A percentile compares a stretch with the other conserved stretches of the same genome.
Conservation (phyloP, 345 rosid genomes). For the Euphorbia peplus region DNA sequence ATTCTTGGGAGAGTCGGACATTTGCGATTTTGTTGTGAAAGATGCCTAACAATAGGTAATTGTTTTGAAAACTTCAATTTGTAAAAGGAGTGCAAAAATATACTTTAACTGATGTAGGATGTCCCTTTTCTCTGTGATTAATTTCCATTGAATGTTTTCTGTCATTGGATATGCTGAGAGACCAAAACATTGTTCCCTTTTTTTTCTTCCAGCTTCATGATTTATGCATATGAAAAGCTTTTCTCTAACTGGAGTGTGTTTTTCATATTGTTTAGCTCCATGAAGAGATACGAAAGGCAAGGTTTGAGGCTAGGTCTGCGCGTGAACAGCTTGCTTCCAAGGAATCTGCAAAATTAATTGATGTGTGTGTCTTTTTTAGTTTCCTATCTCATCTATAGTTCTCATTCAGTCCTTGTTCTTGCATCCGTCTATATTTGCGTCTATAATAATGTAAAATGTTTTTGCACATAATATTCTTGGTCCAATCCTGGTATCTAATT, state of each 20-base stretch:
- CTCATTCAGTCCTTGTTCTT: slow-evolving; percentile 11
- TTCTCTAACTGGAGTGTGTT: slow-evolving; percentile 6
- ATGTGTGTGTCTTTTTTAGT: slow-evolving; percentile 33
- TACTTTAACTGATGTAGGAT: not conserved
- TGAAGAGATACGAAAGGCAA: slow-evolving; percentile 59
- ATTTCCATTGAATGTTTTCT: not conserved
- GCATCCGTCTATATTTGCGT: slow-evolving; percentile 6
- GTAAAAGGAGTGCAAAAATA: not conserved
- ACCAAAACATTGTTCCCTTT: not conserved
- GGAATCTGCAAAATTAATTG: slow-evolving; percentile 33
- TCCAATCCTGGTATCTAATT: slow-evolving; percentile 18
- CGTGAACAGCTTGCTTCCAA: slow-evolving; percentile 45
- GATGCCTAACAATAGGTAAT: not conserved
- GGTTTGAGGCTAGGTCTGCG: slow-evolving; percentile 56
- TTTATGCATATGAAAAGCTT: not conserved
- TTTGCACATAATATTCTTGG: not conserved
- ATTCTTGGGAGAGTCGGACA: too few species aligned
- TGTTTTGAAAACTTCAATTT: not conserved
- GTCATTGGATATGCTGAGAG: not conserved
- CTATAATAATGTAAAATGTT: not conserved
- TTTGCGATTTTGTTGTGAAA: too few species aligned
- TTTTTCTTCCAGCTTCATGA: not conserved
- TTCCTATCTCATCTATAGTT: slow-evolving; percentile 17
- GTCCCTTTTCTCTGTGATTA: not conserved
- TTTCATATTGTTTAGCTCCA: slow-evolving; percentile 41